Percentiles rank a stretch among this genome's conserved stretches.
These are phyloP conservation scores for Melaleuca quinquenervia DNA, from an alignment of 345 rosid genomes.

Conservation along the genomic window DNA sequence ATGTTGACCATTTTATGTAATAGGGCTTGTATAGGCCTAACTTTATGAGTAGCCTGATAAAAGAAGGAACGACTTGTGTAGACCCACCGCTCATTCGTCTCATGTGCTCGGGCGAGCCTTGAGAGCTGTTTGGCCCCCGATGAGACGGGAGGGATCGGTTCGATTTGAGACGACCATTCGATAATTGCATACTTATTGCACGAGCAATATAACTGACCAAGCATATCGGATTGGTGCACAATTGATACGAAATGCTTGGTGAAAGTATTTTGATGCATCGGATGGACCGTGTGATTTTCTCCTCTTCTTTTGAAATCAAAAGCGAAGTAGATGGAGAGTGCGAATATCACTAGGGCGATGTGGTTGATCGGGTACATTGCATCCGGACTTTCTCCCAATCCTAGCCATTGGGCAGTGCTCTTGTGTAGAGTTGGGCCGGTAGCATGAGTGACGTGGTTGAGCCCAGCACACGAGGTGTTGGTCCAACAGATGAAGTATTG, in stretches of 20 bases:
- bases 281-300: neutral
- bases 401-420: neutral
- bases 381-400: neutral
- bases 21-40: neutral
- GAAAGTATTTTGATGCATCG: neutral
- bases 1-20: neutral
- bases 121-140: rapidly evolving
- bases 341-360: neutral
- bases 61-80: neutral
- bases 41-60: neutral
- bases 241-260: neutral
- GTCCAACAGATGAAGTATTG: neutral
- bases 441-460: neutral
- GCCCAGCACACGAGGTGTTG: neutral
- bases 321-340: neutral
- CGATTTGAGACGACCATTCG: neutral
- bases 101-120: neutral
- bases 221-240: rapidly evolving
- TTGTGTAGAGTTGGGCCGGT: neutral
- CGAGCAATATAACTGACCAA: neutral
- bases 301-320: neutral
- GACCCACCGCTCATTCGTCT: rapidly evolving
- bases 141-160: neutral
- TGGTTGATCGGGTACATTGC: neutral
- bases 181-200: rapidly evolving